phyloP scores from a whole-genome alignment of 129 eudicot species.

The Ambrosia artemisiifolia region DNA sequence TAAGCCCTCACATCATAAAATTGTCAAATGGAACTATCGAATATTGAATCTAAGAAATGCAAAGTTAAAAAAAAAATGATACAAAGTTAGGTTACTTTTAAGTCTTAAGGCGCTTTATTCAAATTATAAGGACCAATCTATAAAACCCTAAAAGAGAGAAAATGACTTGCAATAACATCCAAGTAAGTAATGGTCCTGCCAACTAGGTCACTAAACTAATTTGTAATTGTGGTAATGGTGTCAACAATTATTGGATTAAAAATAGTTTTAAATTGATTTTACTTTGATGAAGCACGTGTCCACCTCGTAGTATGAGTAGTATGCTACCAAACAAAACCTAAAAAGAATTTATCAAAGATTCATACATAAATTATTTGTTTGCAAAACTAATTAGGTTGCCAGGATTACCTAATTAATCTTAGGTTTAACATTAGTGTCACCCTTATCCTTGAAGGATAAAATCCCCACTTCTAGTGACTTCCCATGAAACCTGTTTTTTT shows the following conservation, averaged over 20 bases:
- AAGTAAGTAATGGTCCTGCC: constrained; percentile 35
- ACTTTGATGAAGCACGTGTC: constrained; percentile 56
- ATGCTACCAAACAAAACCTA: constrained; percentile 60
- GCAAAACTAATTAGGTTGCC: constrained; percentile 37
- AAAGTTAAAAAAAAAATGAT: constrained; percentile 1
- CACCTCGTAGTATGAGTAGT: constrained; percentile 41
- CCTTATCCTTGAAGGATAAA: neutral
- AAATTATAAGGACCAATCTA: constrained; percentile 19
- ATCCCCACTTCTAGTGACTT: neutral
- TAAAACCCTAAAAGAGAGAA: constrained; percentile 15
- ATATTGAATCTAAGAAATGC: constrained; percentile 10
- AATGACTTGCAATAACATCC: constrained; percentile 20
- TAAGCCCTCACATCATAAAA: too few species aligned
- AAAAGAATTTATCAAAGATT: constrained; percentile 30
- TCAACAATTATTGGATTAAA: constrained; percentile 34
- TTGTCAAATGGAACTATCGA: constrained; percentile 23
- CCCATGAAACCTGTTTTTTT: neutral
- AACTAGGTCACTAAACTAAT: constrained; percentile 19
- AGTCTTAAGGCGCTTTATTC: constrained; percentile 24
- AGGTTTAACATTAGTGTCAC: neutral
- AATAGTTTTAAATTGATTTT: constrained; percentile 17
- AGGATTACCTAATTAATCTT: constrained; percentile 32
- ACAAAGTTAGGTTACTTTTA: constrained; percentile 34
- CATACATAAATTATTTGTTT: neutral
- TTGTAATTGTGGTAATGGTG: constrained; percentile 37